Base-by-base conservation (phyloP, 345 rosid genomes). In the Gossypium thurberi region DNA sequence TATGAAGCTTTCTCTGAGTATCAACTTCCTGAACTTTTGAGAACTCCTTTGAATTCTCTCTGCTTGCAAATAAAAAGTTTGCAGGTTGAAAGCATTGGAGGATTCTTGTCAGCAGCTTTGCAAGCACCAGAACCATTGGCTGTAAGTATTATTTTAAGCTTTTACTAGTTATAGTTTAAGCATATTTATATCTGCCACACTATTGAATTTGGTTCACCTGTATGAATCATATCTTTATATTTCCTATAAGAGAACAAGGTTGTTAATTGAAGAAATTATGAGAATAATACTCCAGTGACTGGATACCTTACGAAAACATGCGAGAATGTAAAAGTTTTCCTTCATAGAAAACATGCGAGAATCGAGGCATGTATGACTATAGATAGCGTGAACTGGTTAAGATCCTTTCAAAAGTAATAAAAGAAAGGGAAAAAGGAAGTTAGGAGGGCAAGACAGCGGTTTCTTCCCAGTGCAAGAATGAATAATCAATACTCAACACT, bases 61-160 rank as follows among this genome's bases (percentile, higher is more conserved):
- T 95, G 99, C 87, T 82, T 95, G 93, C 99, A 92, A 88, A 95
- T 95, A 75, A 95, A 95, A 84, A 89, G 98, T 78, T 84, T 95
- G 81, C 96, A 84, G 83, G 94, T 92, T 73, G 94, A 80, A 69
- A 89, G 96, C 70, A 91, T 92, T 58, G 99, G 87, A 66, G 99
- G 86, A 64, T 95, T 95, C 88, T 85, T 95, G 81, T 92, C 97
- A 65, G 87, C 99, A 77, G 98, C 98, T 18, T 85, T 95, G 75
- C 99, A 95, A 86, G 89, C 99, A 67, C 98, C 98, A 28, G 90
- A 85, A 76, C 75, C 90, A 44, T 86, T 92, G 85, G 88, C 99
- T 57, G 99, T 95, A 82, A 87, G 98, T 91, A 58, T 58, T 77
- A 21, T n/a, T 25, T 59, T 59, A 25, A 48, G 14, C 73, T 33